A percentile compares a stretch with the other conserved stretches of the same genome.
phyloP scores from a whole-genome alignment of 352 stramenopile genomes.

The Plasmopara muralis region DNA sequence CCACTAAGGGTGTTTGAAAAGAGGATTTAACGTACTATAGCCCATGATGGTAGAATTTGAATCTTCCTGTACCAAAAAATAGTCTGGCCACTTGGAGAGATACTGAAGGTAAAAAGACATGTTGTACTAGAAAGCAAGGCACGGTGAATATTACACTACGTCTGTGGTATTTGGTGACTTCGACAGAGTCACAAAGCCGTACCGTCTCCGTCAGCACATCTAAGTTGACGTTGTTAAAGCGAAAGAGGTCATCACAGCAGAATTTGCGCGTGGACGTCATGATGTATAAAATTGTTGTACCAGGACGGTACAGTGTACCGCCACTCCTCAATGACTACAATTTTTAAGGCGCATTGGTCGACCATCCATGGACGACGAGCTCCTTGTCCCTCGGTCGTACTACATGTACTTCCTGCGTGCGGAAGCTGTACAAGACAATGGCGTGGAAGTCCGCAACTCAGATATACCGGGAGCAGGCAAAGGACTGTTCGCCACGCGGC shows the following conservation, averaged over 20 bases:
- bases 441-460: conserved; percentile 39
- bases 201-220: conserved; percentile 95
- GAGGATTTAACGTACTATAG: conserved; percentile 59
- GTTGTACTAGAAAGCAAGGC: conserved; percentile 81
- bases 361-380: conserved; percentile 20
- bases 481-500: conserved; percentile 44
- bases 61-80: conserved; percentile 93
- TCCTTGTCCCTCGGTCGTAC: conserved; percentile 17
- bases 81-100: conserved; percentile 95
- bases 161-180: background rate
- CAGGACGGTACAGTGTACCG: conserved; percentile 3
- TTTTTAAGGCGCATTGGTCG: background rate
- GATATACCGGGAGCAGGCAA: conserved; percentile 41
- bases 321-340: background rate
- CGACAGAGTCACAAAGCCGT: conserved; percentile 5
- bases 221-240: conserved; percentile 99
- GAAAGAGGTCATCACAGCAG: conserved; percentile 94
- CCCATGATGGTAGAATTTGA: conserved; percentile 93
- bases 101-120: conserved; percentile 97
- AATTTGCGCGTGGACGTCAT: conserved; percentile 97
- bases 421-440: conserved; percentile 12
- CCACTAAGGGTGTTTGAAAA: too few relatives aligned
- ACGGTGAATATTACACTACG: conserved; percentile 5
- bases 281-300: background rate
- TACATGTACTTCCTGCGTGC: conserved; percentile 9